Evolutionary conservation across 495 filamentous ascomycete species (phyloP).

Genomic region (Saxophila tyrrhenica): DNA sequence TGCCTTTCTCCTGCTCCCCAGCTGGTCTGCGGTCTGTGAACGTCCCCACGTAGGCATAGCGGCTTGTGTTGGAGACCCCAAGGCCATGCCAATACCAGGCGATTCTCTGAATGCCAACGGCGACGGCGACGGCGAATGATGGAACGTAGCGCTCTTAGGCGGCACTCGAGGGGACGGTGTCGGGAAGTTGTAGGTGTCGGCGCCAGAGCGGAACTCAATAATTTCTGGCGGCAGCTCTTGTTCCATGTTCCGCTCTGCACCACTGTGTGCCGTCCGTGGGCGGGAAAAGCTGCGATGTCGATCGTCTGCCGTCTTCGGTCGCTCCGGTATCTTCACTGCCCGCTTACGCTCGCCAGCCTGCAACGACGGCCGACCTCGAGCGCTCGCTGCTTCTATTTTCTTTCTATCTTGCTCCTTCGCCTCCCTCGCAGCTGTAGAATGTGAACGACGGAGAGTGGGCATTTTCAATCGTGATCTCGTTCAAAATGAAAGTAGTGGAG

Average conservation of each 20-base stretch:
- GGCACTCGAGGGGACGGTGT: slow-evolving; percentile 14
- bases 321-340: not conserved
- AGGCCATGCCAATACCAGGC: slow-evolving; percentile 9
- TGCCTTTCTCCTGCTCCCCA: not conserved
- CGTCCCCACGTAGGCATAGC: slow-evolving; percentile 9
- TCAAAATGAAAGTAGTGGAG: not conserved
- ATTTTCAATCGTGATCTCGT: not conserved
- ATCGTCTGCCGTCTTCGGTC: slow-evolving; percentile 1
- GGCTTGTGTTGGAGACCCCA: slow-evolving; percentile 8
- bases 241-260: not conserved
- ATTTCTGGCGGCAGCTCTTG: not conserved
- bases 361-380: not conserved
- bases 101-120: not conserved
- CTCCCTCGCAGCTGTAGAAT: not conserved
- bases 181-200: slow-evolving; percentile 9
- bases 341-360: not conserved
- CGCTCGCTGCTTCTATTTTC: not conserved
- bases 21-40: slow-evolving; percentile 6
- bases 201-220: not conserved
- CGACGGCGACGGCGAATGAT: slow-evolving; percentile 2
- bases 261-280: not conserved
- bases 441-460: not conserved
- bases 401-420: not conserved
- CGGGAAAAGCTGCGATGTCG: not conserved
- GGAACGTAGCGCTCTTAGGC: slow-evolving; percentile 3